Base-by-base conservation (phyloP, 78 protist genomes). In the Chrysochromulina tobinii region DNA sequence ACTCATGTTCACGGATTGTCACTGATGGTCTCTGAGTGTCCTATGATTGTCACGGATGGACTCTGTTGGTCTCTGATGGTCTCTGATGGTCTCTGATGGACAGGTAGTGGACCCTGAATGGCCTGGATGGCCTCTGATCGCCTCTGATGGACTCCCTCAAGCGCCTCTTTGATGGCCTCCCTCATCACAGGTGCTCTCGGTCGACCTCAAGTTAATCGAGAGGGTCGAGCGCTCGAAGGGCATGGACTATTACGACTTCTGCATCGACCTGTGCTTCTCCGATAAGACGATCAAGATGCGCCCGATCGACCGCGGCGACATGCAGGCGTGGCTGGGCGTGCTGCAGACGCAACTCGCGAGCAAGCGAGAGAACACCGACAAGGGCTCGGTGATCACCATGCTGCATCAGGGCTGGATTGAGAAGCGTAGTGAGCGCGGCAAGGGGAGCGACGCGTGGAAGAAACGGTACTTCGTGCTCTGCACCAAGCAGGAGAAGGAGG, bases 241-340 rank as follows among this genome's bases (percentile, higher is more conserved):
- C 77, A 14, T 68, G 51, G 77, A 68, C 77, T 68, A 9, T n/a
- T 68, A 68, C 77, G 77, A 68, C 77, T n/a, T 25, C 50, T 68
- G 77, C 77, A 17, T 68, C 77, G 77, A 68, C 12, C 77, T 68
- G 20, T 3, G 20, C 48, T 2, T 15, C 14, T 15, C 77, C 21
- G 77, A 3, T 7, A 3, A n/a, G 48, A n/a, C 77, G 20, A n/a
- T 11, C 23, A 27, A 50, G 50, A 68, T 68, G 77, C 27, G 77
- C 50, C 48, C 77, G 3, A 68, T 68, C 77, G 77, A 68, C 77
- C 77, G 77, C 50, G 77, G 77, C 77, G 77, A 68, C 77, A 68
- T 68, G 77, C 27, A 25, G 50, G 77, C 77, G 77, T 68, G 77
- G 77, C 27, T 68, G 51, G 77, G 77, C 77, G 77, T 68, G 77